Conservation (phyloP, 331 rosid species). For the Pyrus hybrid region DNA sequence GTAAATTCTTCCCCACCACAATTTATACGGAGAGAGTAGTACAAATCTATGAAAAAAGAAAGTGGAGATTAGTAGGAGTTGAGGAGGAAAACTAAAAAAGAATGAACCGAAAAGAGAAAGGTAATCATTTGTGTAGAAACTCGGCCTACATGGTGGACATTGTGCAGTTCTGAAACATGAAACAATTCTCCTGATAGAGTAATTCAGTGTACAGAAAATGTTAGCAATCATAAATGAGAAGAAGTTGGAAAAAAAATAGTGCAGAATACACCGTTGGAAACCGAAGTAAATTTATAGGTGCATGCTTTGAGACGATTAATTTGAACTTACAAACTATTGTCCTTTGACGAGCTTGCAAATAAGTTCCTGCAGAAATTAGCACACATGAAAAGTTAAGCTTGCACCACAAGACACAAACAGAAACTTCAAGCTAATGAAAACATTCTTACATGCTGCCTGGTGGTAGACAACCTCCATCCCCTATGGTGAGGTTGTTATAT, state of each 20-base stretch:
- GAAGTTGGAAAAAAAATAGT: background rate
- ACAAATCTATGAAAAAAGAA: constrained; percentile 1
- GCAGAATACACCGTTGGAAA: background rate
- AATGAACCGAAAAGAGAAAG: background rate
- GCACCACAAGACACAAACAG: background rate
- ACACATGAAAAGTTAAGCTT: background rate
- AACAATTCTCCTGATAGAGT: no score
- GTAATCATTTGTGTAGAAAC: background rate
- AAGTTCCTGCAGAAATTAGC: constrained; percentile 40
- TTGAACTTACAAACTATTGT: constrained; percentile 43
- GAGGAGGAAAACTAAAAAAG: background rate
- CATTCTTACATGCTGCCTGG: background rate
- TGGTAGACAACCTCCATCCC: background rate
- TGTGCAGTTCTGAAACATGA: no score
- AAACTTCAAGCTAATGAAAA: background rate
- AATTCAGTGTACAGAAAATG: no score
- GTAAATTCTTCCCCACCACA: constrained; percentile 52
- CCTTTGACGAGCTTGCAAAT: constrained; percentile 40
- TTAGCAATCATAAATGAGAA: no score
- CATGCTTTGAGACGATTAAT: background rate
- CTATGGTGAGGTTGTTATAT: constrained; percentile 35
- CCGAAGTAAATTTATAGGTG: background rate
- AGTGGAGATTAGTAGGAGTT: background rate
- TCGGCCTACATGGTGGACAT: no score
- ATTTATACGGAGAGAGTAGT: constrained; percentile 44